Evolutionary conservation across 31 red algal species (phyloP), one percentile per base, ranked within the genome.

Genomic region (Endocladia muricata): DNA sequence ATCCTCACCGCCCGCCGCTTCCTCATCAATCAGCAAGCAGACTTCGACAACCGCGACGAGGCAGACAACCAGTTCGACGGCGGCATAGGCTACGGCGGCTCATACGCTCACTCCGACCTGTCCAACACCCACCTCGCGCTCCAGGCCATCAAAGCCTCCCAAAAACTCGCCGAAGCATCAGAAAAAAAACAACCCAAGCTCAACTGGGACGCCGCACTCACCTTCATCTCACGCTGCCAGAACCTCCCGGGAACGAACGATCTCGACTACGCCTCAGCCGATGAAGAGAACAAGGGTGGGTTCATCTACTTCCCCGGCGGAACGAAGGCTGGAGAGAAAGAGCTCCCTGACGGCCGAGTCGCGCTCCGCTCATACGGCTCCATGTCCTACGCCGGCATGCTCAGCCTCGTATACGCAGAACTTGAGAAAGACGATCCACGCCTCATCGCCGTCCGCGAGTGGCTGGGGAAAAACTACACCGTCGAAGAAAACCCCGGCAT

Each of bases 311-410:
- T 52, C n/a, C 47, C 47, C 13, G 47, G n/a, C n/a, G n/a, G n/a
- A 15, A 15, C 47, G n/a, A 52, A 52, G n/a, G 47, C 47, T 15
- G 47, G 47, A 13, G n/a, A 13, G 47, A 52, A 13, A 13, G n/a
- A 52, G n/a, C 13, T 15, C 47, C 13, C 47, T 11, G n/a, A 52
- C n/a, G 47, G 47, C 47, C 47, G 47, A 13, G 47, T 15, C 13
- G n/a, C 47, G n/a, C 47, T 52, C 47, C 47, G 47, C 47, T 52
- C 47, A 52, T 52, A 52, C n/a, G 47, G 47, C 47, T 52, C 47
- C 47, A 52, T 52, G 47, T 52, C 47, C 47, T 52, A 52, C 47
- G 47, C 47, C n/a, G 47, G 47, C 13, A 15, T 52, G n/a, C 47
- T 52, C 47, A 15, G 13, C 13, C 47, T 52, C 13, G n/a, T 52